phyloP scores from a whole-genome alignment of 2,329 filamentous ascomycete species.

The Ascochyta pisi region DNA sequence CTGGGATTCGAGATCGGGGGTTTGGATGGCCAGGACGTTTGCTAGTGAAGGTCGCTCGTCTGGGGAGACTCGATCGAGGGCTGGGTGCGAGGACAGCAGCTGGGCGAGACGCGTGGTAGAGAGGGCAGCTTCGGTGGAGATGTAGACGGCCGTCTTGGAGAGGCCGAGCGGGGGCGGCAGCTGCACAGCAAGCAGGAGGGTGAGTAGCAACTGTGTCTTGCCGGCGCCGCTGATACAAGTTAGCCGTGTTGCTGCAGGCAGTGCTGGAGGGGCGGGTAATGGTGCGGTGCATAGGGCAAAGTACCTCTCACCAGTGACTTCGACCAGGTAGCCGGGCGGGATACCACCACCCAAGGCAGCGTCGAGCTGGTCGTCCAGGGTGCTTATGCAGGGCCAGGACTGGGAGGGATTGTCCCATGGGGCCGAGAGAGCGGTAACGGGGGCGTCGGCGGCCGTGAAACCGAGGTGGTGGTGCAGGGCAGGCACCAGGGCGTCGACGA shows the following conservation, averaged over 20 bases:
- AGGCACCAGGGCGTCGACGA: constrained; percentile 71
- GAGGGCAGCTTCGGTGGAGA: constrained; percentile 88
- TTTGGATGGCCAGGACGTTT: constrained; percentile 79
- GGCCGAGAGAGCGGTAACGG: constrained; percentile 25
- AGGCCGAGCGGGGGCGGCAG: constrained; percentile 76
- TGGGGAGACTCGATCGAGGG: constrained; percentile 57
- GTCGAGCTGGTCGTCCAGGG: constrained; percentile 78
- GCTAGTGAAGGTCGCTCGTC: constrained; percentile 69
- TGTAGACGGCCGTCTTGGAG: constrained; percentile 80
- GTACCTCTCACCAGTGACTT: constrained; percentile 87
- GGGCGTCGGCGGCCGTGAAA: constrained; percentile 42
- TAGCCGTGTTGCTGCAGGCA: neutral
- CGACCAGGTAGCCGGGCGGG: constrained; percentile 80
- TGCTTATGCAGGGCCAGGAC: constrained; percentile 73
- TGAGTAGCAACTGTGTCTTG: constrained; percentile 92
- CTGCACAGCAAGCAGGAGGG: constrained; percentile 83
- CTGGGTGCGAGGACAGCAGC: constrained; percentile 72
- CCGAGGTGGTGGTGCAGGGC: constrained; percentile 71
- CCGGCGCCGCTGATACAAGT: constrained; percentile 71
- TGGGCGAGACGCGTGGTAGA: constrained; percentile 82
- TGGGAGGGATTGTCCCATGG: constrained; percentile 24
- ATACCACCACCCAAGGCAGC: constrained; percentile 77
- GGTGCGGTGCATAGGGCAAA: neutral
- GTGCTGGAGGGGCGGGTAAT: neutral
- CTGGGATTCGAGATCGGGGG: constrained; percentile 90